These are phyloP conservation scores for Dictyostelium firmibasis DNA, from an alignment of 78 protist species.

Conservation along the genomic window DNA sequence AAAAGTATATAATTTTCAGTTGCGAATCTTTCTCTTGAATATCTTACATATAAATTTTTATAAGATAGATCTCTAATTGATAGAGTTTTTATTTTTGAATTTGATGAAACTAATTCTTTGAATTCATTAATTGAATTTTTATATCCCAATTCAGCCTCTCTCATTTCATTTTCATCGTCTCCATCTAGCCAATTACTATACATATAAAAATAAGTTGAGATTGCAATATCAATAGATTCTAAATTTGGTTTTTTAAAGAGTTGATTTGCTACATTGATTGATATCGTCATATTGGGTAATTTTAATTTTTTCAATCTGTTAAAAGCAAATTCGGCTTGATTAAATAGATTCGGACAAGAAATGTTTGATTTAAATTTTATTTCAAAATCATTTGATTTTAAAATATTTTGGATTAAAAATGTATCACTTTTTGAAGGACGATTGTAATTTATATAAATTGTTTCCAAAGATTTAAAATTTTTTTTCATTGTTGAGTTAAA, in stretches of 20 bases:
- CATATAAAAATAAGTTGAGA: background rate
- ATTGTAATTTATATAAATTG: too few species aligned
- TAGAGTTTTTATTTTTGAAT: background rate
- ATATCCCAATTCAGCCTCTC: background rate
- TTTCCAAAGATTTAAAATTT: too few species aligned
- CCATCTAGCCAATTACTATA: background rate
- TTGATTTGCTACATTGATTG: background rate
- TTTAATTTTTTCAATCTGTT: too few species aligned
- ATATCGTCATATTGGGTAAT: too few species aligned
- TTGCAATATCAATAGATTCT: background rate
- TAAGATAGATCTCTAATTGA: background rate
- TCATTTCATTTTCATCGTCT: background rate
- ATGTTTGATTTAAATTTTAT: too few species aligned
- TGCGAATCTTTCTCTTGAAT: too few species aligned
- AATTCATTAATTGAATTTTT: background rate
- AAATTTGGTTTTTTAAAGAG: background rate
- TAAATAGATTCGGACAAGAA: too few species aligned
- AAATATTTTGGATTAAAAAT: too few species aligned
- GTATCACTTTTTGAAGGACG: too few species aligned
- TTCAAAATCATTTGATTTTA: too few species aligned
- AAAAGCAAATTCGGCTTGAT: too few species aligned
- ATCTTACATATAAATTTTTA: background rate
- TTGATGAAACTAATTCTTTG: background rate
- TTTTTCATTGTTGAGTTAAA: background rate
- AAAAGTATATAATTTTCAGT: too few species aligned